phyloP scores from a whole-genome alignment of 768 basidiomycete species.

The Leccinum sublutescens region DNA sequence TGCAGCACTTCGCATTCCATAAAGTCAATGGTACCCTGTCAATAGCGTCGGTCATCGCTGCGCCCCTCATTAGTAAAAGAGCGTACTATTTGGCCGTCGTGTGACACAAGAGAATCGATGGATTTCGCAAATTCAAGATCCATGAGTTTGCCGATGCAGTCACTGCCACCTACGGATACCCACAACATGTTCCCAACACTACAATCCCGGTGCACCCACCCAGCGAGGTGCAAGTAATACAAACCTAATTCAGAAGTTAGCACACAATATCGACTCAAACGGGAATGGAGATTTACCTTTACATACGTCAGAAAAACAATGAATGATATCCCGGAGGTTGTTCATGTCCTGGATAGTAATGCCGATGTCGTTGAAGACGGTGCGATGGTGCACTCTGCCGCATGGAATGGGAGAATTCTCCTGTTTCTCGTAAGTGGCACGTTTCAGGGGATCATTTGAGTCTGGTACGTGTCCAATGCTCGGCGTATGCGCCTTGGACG shows the following conservation, averaged over 20 bases:
- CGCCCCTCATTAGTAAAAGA: not conserved
- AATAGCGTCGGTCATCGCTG: not conserved
- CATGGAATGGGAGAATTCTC: not conserved
- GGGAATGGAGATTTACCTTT: not conserved
- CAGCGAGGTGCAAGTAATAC: not conserved
- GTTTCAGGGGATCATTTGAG: fast-evolving
- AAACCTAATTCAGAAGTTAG: not conserved
- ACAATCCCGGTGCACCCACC: not conserved
- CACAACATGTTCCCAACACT: not conserved
- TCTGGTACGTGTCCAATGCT: not conserved
- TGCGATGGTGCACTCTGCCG: not conserved
- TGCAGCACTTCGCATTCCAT: not conserved
- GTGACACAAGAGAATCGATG: not conserved
- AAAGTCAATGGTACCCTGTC: not conserved
- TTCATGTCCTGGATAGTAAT: not conserved
- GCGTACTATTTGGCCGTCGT: not conserved
- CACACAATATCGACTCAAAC: not conserved
- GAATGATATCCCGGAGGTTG: not conserved
- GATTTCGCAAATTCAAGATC: not conserved
- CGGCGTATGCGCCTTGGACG: not conserved
- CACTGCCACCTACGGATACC: not conserved
- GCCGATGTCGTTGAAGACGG: not conserved
- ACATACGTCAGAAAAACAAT: not conserved
- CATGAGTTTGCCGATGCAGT: not conserved
- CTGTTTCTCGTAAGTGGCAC: not conserved